A percentile compares a stretch with the other conserved stretches of the same genome.
Evolutionary conservation across 1,284 basidiomycete genomes (phyloP).

Genomic region (Omphalotus olearius): DNA sequence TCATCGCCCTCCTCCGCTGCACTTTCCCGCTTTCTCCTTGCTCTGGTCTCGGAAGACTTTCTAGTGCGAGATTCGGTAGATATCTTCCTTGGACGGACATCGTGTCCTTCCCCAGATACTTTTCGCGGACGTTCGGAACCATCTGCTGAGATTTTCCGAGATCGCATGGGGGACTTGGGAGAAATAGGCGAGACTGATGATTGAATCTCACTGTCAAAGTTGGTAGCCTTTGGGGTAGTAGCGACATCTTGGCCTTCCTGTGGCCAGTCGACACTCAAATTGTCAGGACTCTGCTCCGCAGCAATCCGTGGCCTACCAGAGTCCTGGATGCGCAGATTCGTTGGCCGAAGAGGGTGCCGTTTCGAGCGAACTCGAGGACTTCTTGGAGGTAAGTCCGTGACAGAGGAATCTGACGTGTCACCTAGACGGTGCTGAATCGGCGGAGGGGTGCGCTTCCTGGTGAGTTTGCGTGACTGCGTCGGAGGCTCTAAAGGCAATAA

Average conservation of each 20-base stretch:
- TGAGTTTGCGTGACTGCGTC: constrained; percentile 23
- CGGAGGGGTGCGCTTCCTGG: constrained; percentile 36
- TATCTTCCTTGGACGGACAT: constrained; percentile 32
- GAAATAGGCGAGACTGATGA: constrained; percentile 27
- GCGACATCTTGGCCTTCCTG: constrained; percentile 43
- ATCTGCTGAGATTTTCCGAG: constrained; percentile 32
- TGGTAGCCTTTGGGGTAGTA: constrained; percentile 51
- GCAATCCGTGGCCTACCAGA: constrained; percentile 17
- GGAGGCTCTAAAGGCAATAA: constrained; percentile 26
- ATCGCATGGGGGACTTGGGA: constrained; percentile 29
- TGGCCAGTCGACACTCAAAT: constrained; percentile 48
- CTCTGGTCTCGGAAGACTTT: constrained; percentile 22
- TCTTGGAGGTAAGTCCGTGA: constrained; percentile 29
- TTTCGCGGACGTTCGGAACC: constrained; percentile 36
- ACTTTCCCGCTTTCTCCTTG: constrained; percentile 43
- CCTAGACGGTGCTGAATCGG: constrained; percentile 20
- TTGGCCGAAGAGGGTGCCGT: constrained; percentile 39
- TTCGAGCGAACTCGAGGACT: constrained; percentile 47
- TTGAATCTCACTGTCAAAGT: constrained; percentile 36
- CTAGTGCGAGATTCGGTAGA: constrained; percentile 27
- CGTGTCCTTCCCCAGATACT: constrained; percentile 36
- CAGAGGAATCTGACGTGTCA: constrained; percentile 49
- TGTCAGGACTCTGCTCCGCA: constrained; percentile 32
- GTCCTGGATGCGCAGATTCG: constrained; percentile 42
- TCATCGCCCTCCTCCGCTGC: constrained; percentile 72